These are phyloP conservation scores for Apiospora marii DNA, from an alignment of 2,329 filamentous ascomycete species.

Conservation along the genomic window DNA sequence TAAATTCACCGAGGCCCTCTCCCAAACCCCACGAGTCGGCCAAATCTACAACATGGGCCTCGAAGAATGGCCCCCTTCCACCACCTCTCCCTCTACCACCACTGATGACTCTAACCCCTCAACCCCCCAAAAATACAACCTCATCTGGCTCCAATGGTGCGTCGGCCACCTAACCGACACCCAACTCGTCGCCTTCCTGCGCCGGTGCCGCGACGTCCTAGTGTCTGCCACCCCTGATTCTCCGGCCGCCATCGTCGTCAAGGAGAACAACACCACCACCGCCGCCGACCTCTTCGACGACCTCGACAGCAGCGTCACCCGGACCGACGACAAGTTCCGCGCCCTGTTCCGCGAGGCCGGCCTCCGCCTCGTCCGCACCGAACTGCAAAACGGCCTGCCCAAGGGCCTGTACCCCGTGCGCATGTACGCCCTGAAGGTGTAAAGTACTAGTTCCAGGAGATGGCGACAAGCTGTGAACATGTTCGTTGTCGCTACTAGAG, in stretches of 20 bases:
- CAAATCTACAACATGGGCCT: slow-evolving; percentile 76
- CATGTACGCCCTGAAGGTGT: slow-evolving; percentile 77
- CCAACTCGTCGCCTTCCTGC: slow-evolving; percentile 73
- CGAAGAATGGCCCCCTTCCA: slow-evolving; percentile 68
- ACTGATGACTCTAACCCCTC: slow-evolving; percentile 51
- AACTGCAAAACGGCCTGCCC: slow-evolving; percentile 67
- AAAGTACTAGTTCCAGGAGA: background rate
- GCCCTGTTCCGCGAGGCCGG: slow-evolving; percentile 74
- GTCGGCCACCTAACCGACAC: slow-evolving; percentile 80
- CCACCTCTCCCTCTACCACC: slow-evolving; percentile 40
- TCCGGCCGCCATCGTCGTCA: slow-evolving; percentile 71
- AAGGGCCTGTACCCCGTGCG: slow-evolving; percentile 73
- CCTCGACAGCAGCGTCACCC: slow-evolving; percentile 78
- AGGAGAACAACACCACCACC: slow-evolving; percentile 76
- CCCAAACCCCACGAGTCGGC: slow-evolving; percentile 63
- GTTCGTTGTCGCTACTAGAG: background rate
- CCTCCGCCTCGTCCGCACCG: slow-evolving; percentile 70
- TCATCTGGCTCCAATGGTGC: slow-evolving; percentile 94
- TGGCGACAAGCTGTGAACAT: background rate
- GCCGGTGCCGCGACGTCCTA: slow-evolving; percentile 59
- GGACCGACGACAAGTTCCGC: slow-evolving; percentile 75
- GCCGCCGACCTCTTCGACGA: slow-evolving; percentile 76
- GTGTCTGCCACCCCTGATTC: slow-evolving; percentile 42
- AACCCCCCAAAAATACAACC: slow-evolving; percentile 65
- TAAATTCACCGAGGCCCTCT: slow-evolving; percentile 76